Evolutionary conservation across 805 yeast genomes (phyloP).

Genomic region (Barnettozyma wickerhamii): DNA sequence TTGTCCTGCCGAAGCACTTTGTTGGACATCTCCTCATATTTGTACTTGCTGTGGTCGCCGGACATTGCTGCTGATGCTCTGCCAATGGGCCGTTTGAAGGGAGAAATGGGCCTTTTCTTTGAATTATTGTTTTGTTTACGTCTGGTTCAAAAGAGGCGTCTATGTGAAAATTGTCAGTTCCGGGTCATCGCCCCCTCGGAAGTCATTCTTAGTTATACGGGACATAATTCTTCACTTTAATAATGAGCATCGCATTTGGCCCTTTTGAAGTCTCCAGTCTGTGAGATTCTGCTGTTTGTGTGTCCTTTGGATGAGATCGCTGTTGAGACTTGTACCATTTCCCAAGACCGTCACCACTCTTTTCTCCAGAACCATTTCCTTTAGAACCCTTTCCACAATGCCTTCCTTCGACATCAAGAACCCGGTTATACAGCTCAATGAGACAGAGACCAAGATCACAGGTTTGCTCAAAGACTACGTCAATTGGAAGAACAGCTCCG

Average conservation of each 20-base stretch:
- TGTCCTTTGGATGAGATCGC: no score
- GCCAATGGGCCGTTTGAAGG: no score
- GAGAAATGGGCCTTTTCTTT: no score
- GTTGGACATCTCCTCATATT: constrained; percentile 73
- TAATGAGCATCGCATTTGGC: no score
- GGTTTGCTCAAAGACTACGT: constrained; percentile 38
- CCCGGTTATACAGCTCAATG: constrained; percentile 31
- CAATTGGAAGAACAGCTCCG: constrained; percentile 5
- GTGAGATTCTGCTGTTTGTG: no score
- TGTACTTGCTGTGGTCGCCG: constrained; percentile 33
- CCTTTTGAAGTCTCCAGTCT: no score
- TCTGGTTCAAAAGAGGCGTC: neutral
- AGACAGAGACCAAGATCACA: constrained; percentile 39
- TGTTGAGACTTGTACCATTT: no score
- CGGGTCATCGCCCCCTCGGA: constrained; percentile 3
- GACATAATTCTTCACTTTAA: no score
- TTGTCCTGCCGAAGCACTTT: constrained; percentile 62
- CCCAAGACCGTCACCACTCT: no score
- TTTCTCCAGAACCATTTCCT: no score
- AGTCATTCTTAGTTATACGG: no score
- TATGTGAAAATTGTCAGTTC: constrained; percentile 1
- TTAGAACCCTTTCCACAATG: constrained; percentile 3
- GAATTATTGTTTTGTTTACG: neutral
- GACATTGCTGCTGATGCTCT: constrained; percentile 9
- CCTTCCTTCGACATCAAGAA: constrained; percentile 1